These are phyloP conservation scores for Exophiala viscosa DNA, from an alignment of 2,329 filamentous ascomycete genomes.

Conservation along the genomic window DNA sequence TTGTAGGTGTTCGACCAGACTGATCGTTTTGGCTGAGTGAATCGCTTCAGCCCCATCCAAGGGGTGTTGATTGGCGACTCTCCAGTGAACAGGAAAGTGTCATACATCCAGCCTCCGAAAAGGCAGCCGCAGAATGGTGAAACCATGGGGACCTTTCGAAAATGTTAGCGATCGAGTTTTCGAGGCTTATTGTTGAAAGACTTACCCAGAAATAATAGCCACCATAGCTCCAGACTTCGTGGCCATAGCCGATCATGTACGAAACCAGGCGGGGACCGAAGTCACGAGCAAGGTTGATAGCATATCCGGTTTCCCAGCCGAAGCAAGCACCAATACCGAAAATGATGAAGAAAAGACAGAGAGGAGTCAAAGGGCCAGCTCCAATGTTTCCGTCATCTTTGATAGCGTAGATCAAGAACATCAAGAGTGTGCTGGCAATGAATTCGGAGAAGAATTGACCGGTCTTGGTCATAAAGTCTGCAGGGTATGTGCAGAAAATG, in stretches of 20 bases:
- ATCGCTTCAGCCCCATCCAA: constrained; percentile 58
- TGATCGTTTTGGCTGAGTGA: constrained; percentile 35
- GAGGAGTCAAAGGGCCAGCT: constrained; percentile 55
- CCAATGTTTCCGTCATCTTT: constrained; percentile 49
- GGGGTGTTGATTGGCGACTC: constrained; percentile 64
- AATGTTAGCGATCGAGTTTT: constrained; percentile 10
- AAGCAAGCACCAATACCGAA: constrained; percentile 71
- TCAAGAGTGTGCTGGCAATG: constrained; percentile 62
- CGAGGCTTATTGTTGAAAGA: background rate
- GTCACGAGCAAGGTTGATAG: constrained; percentile 69
- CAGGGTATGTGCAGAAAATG: constrained; percentile 70
- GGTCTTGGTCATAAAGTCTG: constrained; percentile 58
- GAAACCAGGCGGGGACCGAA: constrained; percentile 66
- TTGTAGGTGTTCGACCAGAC: constrained; percentile 27
- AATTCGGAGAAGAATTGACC: constrained; percentile 71
- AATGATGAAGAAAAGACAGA: constrained; percentile 67
- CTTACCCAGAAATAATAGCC: constrained; percentile 69
- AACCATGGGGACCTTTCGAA: constrained; percentile 63
- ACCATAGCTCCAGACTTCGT: constrained; percentile 63
- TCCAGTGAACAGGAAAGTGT: constrained; percentile 66
- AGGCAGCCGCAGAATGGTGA: constrained; percentile 63
- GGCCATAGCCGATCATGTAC: constrained; percentile 65
- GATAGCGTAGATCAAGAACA: constrained; percentile 69
- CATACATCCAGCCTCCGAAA: constrained; percentile 65
- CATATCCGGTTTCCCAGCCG: constrained; percentile 73